phyloP scores from a whole-genome alignment of 2,329 filamentous ascomycete species.

The Corniculantispora saksenae region DNA sequence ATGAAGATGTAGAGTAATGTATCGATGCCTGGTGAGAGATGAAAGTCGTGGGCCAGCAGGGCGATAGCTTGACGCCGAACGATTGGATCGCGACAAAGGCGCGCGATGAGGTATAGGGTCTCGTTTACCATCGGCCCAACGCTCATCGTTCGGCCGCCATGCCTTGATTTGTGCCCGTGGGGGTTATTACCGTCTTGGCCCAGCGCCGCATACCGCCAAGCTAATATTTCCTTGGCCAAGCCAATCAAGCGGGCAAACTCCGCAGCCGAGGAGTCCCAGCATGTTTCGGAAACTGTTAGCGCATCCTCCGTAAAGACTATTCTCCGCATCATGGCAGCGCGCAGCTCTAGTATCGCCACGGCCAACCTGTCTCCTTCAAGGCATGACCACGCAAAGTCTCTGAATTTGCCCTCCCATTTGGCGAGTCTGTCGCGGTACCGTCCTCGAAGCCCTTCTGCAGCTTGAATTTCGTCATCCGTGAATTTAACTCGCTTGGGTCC shows the following conservation, averaged over 20 bases:
- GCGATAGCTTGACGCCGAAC: not conserved
- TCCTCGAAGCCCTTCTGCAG: not conserved
- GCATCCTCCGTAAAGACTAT: not conserved
- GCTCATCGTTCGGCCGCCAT: not conserved
- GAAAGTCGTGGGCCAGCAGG: not conserved
- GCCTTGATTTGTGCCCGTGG: not conserved
- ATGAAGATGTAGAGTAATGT: not conserved
- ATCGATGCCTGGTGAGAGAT: not conserved
- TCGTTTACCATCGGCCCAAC: not conserved
- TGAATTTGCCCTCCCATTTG: not conserved
- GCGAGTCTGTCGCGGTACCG: not conserved
- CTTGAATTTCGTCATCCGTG: not conserved
- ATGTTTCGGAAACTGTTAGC: not conserved
- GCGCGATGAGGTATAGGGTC: not conserved
- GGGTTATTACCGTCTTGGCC: not conserved
- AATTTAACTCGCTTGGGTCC: not conserved
- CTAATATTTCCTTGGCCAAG: not conserved
- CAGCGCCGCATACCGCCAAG: not conserved
- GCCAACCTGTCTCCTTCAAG: not conserved
- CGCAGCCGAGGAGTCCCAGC: not conserved
- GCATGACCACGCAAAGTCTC: not conserved
- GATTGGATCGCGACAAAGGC: not conserved
- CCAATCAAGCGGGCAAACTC: not conserved
- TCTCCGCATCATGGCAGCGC: not conserved
- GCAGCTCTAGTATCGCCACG: not conserved